Evolutionary conservation across 2,329 filamentous ascomycete species (phyloP), one percentile per base, ranked within the genome.

Genomic region (Byssochlamys sp.): DNA sequence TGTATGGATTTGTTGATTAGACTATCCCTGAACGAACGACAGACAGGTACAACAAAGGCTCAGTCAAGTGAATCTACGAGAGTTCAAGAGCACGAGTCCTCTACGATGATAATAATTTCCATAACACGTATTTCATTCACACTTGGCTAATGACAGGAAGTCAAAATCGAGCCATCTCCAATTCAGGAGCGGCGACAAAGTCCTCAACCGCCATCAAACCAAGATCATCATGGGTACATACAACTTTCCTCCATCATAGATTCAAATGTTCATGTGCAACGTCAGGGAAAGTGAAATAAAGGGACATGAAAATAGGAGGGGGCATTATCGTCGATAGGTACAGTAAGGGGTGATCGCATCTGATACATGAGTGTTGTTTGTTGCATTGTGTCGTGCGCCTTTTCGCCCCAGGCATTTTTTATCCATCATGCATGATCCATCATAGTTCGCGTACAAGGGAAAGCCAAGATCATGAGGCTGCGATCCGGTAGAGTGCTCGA

Each of bases 331-430:
- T 45, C 19, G 39, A 45, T 45, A 58, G 54, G 27, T 58, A 58
- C 57, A 58, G 39, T 51, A 50, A 33, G 52, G 26, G 53, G 24
- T 54, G 48, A 55, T 53, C 49, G 12, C 19, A 51, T 53, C 53
- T 58, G 57, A 56, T 58, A 58, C 57, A 58, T 26, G 48, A 55
- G 35, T 19, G n/a, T 26, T 19, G 29, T 39, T 27, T 31, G 35
- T 33, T 57, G 48, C 31, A 31, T 48, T 39, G 19, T 25, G 24
- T 31, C 49, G 55, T 54, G 27, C 28, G 49, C 26, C 49, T 28
- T 4, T 19, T n/a, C 45, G 28, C 12, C 45, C n/a, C 24, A 14
- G 24, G 49, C 49, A 25, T 10, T 26, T 27, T 26, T 51, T 28
- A 51, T 51, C 25, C 49, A 28, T 51, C 49, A 51, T 51, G 49